Conservation (phyloP, 192 early-diverging fungal species). For the Coemansia sp. region DNA sequence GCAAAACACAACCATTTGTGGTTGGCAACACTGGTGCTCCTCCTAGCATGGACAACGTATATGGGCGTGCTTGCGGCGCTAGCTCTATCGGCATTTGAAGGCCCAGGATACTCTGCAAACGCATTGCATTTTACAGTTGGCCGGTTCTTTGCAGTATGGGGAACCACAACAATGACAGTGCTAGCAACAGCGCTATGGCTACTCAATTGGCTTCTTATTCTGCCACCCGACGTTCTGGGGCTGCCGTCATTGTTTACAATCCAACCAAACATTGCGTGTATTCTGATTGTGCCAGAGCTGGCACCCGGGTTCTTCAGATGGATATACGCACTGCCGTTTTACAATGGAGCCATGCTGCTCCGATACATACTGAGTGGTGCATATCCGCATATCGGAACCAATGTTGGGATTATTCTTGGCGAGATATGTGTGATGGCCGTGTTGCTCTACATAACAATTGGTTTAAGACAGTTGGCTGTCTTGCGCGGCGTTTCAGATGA, state of each 20-base stretch:
- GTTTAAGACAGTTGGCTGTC: conserved; percentile 20
- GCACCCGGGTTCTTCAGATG: conserved; percentile 44
- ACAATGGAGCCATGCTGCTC: conserved; percentile 47
- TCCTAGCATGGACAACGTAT: conserved; percentile 6
- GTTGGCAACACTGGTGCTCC: background rate
- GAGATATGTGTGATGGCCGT: conserved; percentile 34
- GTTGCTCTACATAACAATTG: conserved; percentile 27
- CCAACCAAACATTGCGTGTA: conserved; percentile 36
- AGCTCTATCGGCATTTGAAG: conserved; percentile 25
- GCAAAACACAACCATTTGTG: conserved; percentile 15
- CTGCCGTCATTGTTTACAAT: conserved; percentile 17
- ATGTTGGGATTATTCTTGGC: conserved; percentile 46
- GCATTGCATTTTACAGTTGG: conserved; percentile 21
- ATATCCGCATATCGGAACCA: conserved; percentile 35
- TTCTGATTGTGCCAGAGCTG: conserved; percentile 36
- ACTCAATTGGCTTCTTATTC: conserved; percentile 20
- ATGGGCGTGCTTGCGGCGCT: conserved; percentile 18
- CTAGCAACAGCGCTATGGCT: conserved; percentile 21
- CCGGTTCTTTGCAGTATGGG: conserved; percentile 37
- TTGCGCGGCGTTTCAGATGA: conserved; percentile 19
- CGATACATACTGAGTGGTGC: conserved; percentile 45
- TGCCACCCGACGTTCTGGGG: conserved; percentile 26
- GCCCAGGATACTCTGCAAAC: conserved; percentile 5
- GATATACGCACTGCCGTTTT: conserved; percentile 52
- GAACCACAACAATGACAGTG: background rate